phyloP scores from a whole-genome alignment of 257 asterid species.

The Solanum ossicruentum region DNA sequence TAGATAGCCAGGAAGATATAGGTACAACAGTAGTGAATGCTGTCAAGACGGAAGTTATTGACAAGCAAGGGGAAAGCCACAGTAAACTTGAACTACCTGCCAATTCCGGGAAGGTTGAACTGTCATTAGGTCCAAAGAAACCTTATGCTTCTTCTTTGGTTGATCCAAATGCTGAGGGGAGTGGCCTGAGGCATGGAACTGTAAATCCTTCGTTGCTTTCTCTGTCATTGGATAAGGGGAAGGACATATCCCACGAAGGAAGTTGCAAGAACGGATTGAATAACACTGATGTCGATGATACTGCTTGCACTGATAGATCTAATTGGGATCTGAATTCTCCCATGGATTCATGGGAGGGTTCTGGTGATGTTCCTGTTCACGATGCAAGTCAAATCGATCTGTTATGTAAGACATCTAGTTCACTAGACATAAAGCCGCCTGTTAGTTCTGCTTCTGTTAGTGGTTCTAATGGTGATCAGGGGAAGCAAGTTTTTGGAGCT shows the following conservation, averaged over 20 bases:
- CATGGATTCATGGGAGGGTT: constrained; percentile 76
- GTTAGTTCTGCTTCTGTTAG: constrained; percentile 4
- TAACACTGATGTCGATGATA: constrained; percentile 3
- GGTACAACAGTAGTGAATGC: background rate
- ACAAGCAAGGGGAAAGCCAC: constrained; percentile 17
- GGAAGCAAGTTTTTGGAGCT: constrained; percentile 21
- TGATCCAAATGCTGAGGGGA: constrained; percentile 2
- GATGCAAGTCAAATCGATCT: constrained; percentile 10
- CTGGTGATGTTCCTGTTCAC: constrained; percentile 18
- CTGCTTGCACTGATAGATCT: constrained; percentile 29
- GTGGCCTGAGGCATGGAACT: constrained; percentile 6
- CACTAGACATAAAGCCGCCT: constrained; percentile 3
- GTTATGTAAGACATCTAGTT: constrained; percentile 9
- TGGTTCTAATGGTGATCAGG: constrained; percentile 12
- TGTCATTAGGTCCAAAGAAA: constrained; percentile 24
- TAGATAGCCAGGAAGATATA: constrained; percentile 5
- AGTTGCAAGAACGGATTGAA: constrained; percentile 5
- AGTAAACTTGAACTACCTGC: constrained; percentile 12
- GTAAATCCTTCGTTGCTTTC: constrained; percentile 35
- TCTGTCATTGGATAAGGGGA: constrained; percentile 24
- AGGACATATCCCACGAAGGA: constrained; percentile 7
- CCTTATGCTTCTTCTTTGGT: constrained; percentile 11
- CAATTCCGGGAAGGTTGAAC: constrained; percentile 20
- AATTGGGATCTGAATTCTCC: constrained; percentile 82
- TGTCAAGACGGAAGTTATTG: constrained; percentile 27